phyloP scores from a whole-genome alignment of 1,139 yeast genomes.

The Geotrichum phurueaensis region DNA sequence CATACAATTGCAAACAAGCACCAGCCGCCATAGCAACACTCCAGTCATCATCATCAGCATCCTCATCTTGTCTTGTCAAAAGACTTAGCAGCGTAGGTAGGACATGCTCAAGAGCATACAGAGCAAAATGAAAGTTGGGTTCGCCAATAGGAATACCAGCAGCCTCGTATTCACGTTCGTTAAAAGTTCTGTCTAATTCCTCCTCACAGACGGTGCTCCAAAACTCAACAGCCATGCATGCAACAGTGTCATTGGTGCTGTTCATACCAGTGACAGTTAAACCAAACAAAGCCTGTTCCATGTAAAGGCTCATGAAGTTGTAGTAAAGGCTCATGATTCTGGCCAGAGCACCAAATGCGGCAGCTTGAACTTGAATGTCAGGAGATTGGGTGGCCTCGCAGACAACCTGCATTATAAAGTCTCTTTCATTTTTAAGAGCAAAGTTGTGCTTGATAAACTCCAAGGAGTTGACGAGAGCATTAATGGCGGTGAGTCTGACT shows the following conservation, averaged over 20 bases:
- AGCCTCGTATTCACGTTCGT: slow-evolving; percentile 52
- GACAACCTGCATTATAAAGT: slow-evolving; percentile 96
- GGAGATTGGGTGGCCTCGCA: slow-evolving; percentile 96
- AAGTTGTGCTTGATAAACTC: slow-evolving; percentile 86
- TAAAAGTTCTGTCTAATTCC: slow-evolving; percentile 73
- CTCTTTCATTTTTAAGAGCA: slow-evolving; percentile 89
- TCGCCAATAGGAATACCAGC: slow-evolving; percentile 21
- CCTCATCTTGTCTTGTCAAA: slow-evolving; percentile 85
- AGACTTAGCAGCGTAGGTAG: slow-evolving; percentile 77
- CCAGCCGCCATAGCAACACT: slow-evolving; percentile 98
- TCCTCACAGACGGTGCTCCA: slow-evolving; percentile 98
- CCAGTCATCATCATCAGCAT: slow-evolving; percentile 94
- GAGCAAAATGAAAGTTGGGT: slow-evolving; percentile 63
- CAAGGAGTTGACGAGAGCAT: slow-evolving; percentile 84
- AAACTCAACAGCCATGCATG: slow-evolving; percentile 97
- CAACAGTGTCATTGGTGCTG: slow-evolving; percentile 75
- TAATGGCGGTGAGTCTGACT: slow-evolving; percentile 85
- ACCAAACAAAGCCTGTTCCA: slow-evolving; percentile 94
- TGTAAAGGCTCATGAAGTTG: slow-evolving; percentile 82
- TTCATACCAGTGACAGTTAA: slow-evolving; percentile 91
- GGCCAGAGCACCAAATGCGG: slow-evolving; percentile 94
- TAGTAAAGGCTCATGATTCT: slow-evolving; percentile 88
- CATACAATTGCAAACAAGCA: slow-evolving; percentile 89
- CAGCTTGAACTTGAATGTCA: slow-evolving; percentile 76
- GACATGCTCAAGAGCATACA: slow-evolving; percentile 75